phyloP scores from a whole-genome alignment of 495 filamentous ascomycete genomes.

The Gamarada debralockiae region DNA sequence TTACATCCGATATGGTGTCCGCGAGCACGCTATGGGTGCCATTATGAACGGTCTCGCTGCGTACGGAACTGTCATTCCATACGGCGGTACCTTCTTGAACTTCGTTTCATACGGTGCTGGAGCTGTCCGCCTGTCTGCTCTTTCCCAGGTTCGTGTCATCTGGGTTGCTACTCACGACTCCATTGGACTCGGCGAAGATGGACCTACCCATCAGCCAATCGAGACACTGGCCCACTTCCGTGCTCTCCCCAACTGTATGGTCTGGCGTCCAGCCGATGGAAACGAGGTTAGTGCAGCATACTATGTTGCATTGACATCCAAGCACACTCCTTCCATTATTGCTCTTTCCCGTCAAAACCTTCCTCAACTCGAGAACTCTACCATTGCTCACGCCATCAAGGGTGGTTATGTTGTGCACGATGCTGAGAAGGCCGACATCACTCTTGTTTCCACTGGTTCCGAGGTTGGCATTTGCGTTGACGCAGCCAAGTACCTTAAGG shows the following conservation, averaged over 20 bases:
- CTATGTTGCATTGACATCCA: conserved; percentile 89
- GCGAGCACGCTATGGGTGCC: conserved; percentile 96
- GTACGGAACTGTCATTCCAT: conserved; percentile 93
- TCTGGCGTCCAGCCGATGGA: conserved; percentile 98
- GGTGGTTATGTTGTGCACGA: conserved; percentile 92
- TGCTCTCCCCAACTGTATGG: conserved; percentile 98
- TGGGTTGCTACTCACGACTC: conserved; percentile 99
- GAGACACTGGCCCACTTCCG: conserved; percentile 99
- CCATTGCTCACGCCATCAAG: conserved; percentile 82
- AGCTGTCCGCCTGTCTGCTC: conserved; percentile 86
- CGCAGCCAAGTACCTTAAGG: conserved; percentile 82
- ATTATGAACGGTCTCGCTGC: conserved; percentile 97
- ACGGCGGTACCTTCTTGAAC: conserved; percentile 97
- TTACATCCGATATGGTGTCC: conserved; percentile 95
- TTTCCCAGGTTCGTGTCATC: conserved; percentile 89
- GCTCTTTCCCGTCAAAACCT: conserved; percentile 98
- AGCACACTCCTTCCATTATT: conserved; percentile 87
- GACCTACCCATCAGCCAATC: conserved; percentile 98
- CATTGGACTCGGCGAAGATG: conserved; percentile 98
- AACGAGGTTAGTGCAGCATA: conserved; percentile 99
- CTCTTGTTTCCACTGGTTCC: conserved; percentile 90
- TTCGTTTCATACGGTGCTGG: conserved; percentile 99
- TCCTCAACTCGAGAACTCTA: conserved; percentile 91
- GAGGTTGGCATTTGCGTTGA: conserved; percentile 94
- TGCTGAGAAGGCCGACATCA: conserved; percentile 77